Conservation (phyloP, 2,329 filamentous ascomycete genomes). For the Fusarium verticillioides region DNA sequence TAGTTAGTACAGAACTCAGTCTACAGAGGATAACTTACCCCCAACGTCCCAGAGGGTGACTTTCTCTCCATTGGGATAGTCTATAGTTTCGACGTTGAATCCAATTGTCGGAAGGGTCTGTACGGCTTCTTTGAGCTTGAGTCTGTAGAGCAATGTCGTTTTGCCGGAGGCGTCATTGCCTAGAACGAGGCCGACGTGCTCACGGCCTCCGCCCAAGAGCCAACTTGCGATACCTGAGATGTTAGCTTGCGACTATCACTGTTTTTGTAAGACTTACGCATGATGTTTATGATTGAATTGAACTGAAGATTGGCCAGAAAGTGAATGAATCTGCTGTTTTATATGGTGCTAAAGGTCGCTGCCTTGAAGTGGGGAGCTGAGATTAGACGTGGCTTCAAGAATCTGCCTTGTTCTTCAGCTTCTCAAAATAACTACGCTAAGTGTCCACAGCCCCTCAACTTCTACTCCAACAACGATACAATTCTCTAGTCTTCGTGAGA, state of each 20-base stretch:
- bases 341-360: constrained; percentile 27
- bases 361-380: constrained; percentile 41
- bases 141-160: constrained; percentile 79
- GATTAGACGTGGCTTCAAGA: constrained; percentile 35
- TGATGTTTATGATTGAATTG: neutral
- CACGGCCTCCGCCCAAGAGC: constrained; percentile 34
- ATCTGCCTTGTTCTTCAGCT: constrained; percentile 22
- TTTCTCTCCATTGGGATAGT: constrained; percentile 29
- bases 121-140: constrained; percentile 92
- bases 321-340: neutral
- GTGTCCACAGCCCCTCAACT: neutral
- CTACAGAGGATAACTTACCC: constrained; percentile 20
- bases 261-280: constrained; percentile 24
- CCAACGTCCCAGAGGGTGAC: constrained; percentile 47
- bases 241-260: too few species aligned
- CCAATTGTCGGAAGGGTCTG: constrained; percentile 95
- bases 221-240: constrained; percentile 36
- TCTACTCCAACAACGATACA: neutral
- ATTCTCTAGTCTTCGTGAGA: neutral
- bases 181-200: constrained; percentile 35
- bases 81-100: constrained; percentile 90
- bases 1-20: neutral
- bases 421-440: constrained; percentile 1
- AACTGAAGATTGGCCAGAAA: too few species aligned
- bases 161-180: constrained; percentile 65